Conservation (phyloP, 2,329 filamentous ascomycete species). For the Elsinoe batatas region DNA sequence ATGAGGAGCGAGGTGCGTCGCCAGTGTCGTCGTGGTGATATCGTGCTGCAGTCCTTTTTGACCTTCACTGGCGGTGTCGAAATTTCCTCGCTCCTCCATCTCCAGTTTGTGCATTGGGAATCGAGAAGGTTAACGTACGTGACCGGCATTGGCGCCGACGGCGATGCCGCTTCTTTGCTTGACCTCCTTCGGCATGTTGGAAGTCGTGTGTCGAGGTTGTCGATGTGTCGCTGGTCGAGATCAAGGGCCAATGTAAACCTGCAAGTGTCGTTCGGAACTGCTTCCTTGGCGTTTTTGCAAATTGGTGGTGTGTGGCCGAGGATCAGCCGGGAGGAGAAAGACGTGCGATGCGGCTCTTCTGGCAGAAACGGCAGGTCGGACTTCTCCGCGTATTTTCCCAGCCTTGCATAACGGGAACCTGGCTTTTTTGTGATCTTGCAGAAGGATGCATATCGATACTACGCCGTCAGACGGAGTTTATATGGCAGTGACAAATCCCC, state of each 20-base stretch:
- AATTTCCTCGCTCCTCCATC: conserved; percentile 20
- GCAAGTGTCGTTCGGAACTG: neutral
- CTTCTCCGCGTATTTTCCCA: neutral
- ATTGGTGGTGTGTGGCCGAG: neutral
- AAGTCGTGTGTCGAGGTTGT: conserved; percentile 17
- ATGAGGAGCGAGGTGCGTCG: too few species aligned
- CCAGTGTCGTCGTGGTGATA: neutral
- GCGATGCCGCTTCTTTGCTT: conserved; percentile 46
- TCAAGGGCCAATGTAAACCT: neutral
- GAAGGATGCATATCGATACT: neutral
- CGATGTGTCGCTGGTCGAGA: conserved; percentile 9
- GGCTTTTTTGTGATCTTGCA: neutral
- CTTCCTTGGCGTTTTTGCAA: conserved; percentile 4
- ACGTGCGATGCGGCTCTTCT: neutral
- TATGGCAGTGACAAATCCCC: too few species aligned
- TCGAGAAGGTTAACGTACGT: conserved; percentile 44
- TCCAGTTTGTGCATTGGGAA: conserved; percentile 19
- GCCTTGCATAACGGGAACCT: neutral
- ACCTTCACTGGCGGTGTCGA: neutral
- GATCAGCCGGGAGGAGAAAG: neutral
- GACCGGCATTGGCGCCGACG: conserved; percentile 55
- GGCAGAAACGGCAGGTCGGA: neutral
- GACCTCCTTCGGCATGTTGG: conserved; percentile 44
- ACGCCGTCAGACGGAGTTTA: too few species aligned
- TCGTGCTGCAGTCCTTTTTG: neutral